A percentile compares a stretch with the other conserved stretches of the same genome.
Conservation (phyloP, 225 moss, liverwort and hornwort genomes). For the Asterella californica region DNA sequence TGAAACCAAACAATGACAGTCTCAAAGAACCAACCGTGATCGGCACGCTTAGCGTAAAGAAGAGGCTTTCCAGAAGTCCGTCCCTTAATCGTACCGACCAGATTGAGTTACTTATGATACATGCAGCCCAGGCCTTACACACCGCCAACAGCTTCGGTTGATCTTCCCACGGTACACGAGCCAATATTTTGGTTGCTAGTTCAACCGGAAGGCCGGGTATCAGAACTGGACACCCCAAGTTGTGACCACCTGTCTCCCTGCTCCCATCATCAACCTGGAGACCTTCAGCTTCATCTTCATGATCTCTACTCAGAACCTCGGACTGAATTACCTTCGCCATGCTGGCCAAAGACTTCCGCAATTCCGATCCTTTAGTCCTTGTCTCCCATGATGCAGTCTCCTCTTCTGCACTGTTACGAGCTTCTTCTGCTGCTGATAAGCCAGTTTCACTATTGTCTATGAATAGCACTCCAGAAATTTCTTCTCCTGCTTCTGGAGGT, state of each 20-base stretch:
- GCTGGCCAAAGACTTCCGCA: background rate
- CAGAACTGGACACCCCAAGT: background rate
- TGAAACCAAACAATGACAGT: slow-evolving; percentile 27
- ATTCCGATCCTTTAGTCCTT: background rate
- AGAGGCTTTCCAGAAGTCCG: slow-evolving; percentile 16
- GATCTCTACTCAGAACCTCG: background rate
- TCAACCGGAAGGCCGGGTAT: slow-evolving; percentile 40
- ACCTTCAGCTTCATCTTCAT: background rate
- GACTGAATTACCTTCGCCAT: background rate
- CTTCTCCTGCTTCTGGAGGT: background rate
- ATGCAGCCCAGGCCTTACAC: slow-evolving; percentile 37
- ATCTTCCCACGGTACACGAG: slow-evolving; percentile 31
- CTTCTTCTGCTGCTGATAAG: background rate
- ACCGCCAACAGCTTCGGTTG: slow-evolving; percentile 26
- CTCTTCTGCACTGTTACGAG: background rate
- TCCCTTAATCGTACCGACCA: slow-evolving; percentile 19
- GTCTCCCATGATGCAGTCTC: background rate
- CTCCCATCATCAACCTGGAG: background rate
- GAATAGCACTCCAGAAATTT: background rate
- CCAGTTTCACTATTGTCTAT: background rate
- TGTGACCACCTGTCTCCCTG: background rate
- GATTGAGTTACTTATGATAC: slow-evolving; percentile 24
- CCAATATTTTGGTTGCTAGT: slow-evolving; percentile 24
- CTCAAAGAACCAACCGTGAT: slow-evolving; percentile 31
- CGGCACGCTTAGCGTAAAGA: slow-evolving; percentile 33